These are phyloP conservation scores for Boletus speciosus DNA, from an alignment of 768 basidiomycete species.

Conservation along the genomic window DNA sequence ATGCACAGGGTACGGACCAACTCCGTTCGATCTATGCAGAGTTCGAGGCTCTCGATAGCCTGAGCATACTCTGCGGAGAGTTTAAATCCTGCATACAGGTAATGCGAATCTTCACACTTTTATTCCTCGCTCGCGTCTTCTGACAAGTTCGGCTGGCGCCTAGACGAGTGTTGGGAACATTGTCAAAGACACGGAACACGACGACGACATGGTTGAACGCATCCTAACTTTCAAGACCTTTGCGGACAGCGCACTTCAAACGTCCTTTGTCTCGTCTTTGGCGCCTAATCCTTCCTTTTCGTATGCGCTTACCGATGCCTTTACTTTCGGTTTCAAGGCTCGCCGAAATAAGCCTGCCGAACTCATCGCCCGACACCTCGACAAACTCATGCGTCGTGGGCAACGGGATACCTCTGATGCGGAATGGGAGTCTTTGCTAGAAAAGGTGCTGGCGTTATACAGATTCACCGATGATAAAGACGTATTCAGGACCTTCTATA, in stretches of 20 bases:
- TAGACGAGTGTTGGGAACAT: conserved; percentile 61
- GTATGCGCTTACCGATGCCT: conserved; percentile 71
- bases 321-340: conserved; percentile 68
- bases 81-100: conserved; percentile 66
- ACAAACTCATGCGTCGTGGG: conserved; percentile 82
- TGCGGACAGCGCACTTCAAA: conserved; percentile 46
- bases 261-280: conserved; percentile 47
- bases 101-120: background rate
- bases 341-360: conserved; percentile 84
- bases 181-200: conserved; percentile 56
- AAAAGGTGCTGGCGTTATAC: conserved; percentile 70
- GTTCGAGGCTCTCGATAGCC: conserved; percentile 55
- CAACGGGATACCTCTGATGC: conserved; percentile 65
- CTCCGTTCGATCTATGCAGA: conserved; percentile 56
- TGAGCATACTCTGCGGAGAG: conserved; percentile 51
- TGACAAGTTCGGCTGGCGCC: background rate
- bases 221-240: conserved; percentile 66
- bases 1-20: conserved; percentile 39
- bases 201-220: conserved; percentile 75
- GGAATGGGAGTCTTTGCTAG: conserved; percentile 60
- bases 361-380: conserved; percentile 89
- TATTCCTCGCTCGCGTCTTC: background rate
- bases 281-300: conserved; percentile 52
- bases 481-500: conserved; percentile 91
- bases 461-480: conserved; percentile 90